Evolutionary conservation across 129 eudicot genomes (phyloP).

Genomic region (Calendula officinalis): DNA sequence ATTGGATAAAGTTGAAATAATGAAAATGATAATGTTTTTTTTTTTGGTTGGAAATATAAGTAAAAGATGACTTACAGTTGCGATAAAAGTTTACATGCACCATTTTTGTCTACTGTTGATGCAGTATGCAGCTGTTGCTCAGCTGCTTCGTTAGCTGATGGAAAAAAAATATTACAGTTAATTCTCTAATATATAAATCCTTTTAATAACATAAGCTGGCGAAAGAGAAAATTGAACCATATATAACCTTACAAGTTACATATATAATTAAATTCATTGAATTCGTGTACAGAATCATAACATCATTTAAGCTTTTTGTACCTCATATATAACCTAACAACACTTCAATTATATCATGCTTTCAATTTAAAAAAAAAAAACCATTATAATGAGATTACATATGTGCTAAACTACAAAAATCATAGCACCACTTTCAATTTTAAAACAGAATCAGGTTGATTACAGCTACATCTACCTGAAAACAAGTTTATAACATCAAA

Average conservation of each 20-base stretch:
- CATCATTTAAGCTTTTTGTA: background rate
- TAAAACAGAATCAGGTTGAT: background rate
- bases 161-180: background rate
- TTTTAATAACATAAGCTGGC: background rate
- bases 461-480: background rate
- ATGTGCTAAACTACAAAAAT: background rate
- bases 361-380: background rate
- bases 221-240: background rate
- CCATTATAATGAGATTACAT: background rate
- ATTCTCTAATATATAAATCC: background rate
- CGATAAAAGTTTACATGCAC: slow-evolving; percentile 33
- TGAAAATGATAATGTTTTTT: no score
- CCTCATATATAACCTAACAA: background rate
- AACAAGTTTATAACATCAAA: background rate
- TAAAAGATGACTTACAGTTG: slow-evolving; percentile 19
- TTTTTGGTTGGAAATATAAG: no score
- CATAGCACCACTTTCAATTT: background rate
- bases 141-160: background rate
- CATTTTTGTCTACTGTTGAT: slow-evolving; percentile 17
- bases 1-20: no score
- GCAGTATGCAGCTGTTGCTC: slow-evolving; percentile 2
- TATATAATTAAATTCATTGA: no score
- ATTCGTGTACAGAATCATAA: no score
- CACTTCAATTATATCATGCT: background rate
- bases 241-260: no score